A percentile compares a stretch with the other conserved stretches of the same genome.
phyloP scores from a whole-genome alignment of 2,329 filamentous ascomycete species.

The Alternaria novae-zelandiae region DNA sequence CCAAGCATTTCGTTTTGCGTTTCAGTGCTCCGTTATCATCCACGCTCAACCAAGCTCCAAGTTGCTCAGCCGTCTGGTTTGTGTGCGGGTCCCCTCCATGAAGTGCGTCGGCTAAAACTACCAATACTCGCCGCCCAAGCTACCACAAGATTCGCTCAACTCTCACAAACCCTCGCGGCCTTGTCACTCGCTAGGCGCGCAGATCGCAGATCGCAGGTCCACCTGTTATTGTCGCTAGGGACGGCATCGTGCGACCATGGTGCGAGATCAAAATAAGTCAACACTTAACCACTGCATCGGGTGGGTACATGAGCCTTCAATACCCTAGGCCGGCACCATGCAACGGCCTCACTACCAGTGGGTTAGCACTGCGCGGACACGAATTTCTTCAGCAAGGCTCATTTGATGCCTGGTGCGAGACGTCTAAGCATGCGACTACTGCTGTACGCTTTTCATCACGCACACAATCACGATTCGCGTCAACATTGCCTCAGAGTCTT shows the following conservation, averaged over 20 bases:
- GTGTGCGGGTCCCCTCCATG: conserved; percentile 3
- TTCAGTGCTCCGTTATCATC: neutral
- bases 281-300: neutral
- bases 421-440: neutral
- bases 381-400: neutral
- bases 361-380: neutral
- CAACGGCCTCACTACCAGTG: neutral
- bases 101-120: neutral
- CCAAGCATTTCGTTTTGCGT: conserved; percentile 1
- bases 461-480: neutral
- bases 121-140: neutral
- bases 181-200: neutral
- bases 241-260: conserved; percentile 1
- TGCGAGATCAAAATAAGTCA: neutral
- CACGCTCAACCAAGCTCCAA: neutral
- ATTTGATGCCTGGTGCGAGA: neutral
- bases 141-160: neutral
- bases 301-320: neutral
- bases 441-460: neutral
- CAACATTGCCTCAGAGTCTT: neutral
- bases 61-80: neutral
- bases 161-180: neutral
- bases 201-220: neutral
- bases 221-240: neutral
- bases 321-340: conserved; percentile 1